Evolutionary conservation across 164 flowering plant genomes (phyloP), one percentile per base, ranked within the genome.

Genomic region (Warburgia ugandensis): DNA sequence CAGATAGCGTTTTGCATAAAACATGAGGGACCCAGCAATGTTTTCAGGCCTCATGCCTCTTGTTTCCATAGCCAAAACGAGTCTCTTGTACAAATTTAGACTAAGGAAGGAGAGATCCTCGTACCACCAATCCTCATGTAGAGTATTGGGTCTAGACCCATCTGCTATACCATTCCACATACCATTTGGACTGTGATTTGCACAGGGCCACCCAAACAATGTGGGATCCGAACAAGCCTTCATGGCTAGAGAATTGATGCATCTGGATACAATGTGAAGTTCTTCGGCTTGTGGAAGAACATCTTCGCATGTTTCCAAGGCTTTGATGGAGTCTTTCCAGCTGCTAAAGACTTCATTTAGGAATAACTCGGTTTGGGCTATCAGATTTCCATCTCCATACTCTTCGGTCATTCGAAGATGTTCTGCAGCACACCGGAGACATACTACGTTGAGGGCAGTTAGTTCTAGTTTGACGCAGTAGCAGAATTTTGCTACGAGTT

Each of bases 151-250:
- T 48, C 84, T 75, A 42, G 95, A 94, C 21, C 95, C 95, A 0
- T 94, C 85, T 67, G 92, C 83, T 26, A 91, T 87, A 28, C 97
- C 97, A 62, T 91, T 91, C 97, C 97, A 84, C 54, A 91, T 47
- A 14, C 84, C 78, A 62, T 84, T 87, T 20, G 90, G 96, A 38
- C 94, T 2, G 95, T 92, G 58, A 92, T 91, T 67, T 86, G 97
- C 88, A 85, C 74, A 16, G 88, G 96, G 97, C 96, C 96, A 84
- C 0, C 94, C 90, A 68, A 84, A 83, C 25, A 91, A 63, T 61
- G 74, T 83, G 8, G 96, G 96, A 55, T 87, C 96, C 3, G 89
- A 77, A 11, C 76, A 79, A 5, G 92, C 96, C 62, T 76, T 84
- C 55, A 59, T 59, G 17, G 92, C 85, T 30, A 91, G 59, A 28